Conservation (phyloP, 148 eudicot species). For the Dysphania ambrosioides region DNA sequence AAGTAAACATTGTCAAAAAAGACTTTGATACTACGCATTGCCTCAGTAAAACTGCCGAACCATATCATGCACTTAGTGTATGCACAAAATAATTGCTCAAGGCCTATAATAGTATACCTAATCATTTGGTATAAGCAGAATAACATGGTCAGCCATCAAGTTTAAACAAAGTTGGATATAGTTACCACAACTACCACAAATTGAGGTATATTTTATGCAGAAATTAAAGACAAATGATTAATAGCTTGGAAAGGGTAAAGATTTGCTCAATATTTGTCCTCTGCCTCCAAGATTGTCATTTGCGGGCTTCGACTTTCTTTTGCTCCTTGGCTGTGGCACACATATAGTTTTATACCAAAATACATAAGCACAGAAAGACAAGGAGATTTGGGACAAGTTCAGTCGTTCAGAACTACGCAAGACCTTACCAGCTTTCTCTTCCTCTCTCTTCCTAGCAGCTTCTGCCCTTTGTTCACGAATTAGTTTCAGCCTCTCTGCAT, state of each 20-base stretch:
- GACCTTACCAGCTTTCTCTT: constrained; percentile 82
- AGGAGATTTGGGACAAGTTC: neutral
- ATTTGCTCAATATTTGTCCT: neutral
- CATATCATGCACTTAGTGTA: no score
- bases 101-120: neutral
- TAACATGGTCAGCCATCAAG: constrained; percentile 14
- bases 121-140: constrained; percentile 13
- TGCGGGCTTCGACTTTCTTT: constrained; percentile 86
- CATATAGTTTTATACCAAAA: neutral
- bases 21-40: no score
- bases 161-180: neutral
- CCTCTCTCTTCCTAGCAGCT: constrained; percentile 86
- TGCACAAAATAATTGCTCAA: constrained; percentile 4
- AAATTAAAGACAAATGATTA: constrained; percentile 5
- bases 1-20: no score
- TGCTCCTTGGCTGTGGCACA: constrained; percentile 76
- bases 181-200: constrained; percentile 11
- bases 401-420: neutral
- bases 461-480: constrained; percentile 90
- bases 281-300: constrained; percentile 35
- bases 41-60: no score
- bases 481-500: constrained; percentile 77
- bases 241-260: neutral
- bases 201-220: constrained; percentile 4
- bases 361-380: neutral